Evolutionary conservation across 1,284 basidiomycete species (phyloP), one percentile per base, ranked within the genome.

Genomic region (Amylostereum areolatum): DNA sequence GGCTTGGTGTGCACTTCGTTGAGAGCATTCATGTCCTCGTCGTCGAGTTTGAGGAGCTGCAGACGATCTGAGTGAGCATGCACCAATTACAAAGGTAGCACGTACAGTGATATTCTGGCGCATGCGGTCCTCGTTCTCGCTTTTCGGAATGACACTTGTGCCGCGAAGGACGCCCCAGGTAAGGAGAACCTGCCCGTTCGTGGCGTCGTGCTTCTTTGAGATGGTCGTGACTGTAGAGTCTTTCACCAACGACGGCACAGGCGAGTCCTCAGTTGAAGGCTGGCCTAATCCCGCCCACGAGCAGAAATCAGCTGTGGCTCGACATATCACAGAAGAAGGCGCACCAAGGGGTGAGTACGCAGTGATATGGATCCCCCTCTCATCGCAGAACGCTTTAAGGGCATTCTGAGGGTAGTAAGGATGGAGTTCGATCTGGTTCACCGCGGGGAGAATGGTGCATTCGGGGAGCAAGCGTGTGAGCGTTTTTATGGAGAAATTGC

Each of bases 321-420:
- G 18, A 18, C 18, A 18, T 18, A 18, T 18, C 18, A 18, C 18
- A 18, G 18, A 18, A 18, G 18, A 18, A 18, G 18, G 18, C 18
- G 18, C 18, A 18, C 18, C 81, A 4, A 83, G 63, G 0, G 83
- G 82, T 2, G 74, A 77, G 64, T 85, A 85, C 0, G 78, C 81
- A 37, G 80, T 75, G 29, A 83, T 59, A 1, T 75, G 54, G 49
- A 85, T 84, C n/a, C 73, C 73, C 52, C 78, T 73, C 31, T 61
- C 54, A 28, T 73, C 63, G 59, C 80, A 81, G 61, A 72, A 81
- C 34, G 66, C 57, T 46, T 75, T 66, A n/a, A 83, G 66, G 8
- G 77, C 69, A 50, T 70, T 61, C 54, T 81, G 73, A 0, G 76
- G 75, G 25, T 74, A 66, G 52, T 62, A 73, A 4, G 77, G 75